Evolutionary conservation across 2,329 filamentous ascomycete species (phyloP).

Genomic region (Fusarium buharicum): DNA sequence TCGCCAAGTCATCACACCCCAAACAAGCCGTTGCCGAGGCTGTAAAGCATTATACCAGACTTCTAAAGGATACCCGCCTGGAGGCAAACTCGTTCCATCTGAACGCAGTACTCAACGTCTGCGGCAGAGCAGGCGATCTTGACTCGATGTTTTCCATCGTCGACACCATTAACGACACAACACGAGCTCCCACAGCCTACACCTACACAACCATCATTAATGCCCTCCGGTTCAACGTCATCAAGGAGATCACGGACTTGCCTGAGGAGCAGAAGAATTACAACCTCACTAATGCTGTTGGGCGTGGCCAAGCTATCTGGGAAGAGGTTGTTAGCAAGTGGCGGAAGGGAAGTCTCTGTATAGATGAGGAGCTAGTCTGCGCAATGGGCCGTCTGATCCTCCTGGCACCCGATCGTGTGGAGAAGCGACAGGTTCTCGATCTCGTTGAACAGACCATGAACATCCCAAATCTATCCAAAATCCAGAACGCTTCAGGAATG

Average conservation of each 20-base stretch:
- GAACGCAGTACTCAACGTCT: slow-evolving; percentile 88
- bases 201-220: slow-evolving; percentile 89
- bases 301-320: slow-evolving; percentile 81
- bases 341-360: slow-evolving; percentile 72
- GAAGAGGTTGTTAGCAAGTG: slow-evolving; percentile 80
- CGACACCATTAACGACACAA: slow-evolving; percentile 73
- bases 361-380: slow-evolving; percentile 83
- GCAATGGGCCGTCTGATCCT: slow-evolving; percentile 85
- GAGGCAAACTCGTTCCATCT: slow-evolving; percentile 82
- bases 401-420: slow-evolving; percentile 65
- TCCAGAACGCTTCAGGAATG: slow-evolving; percentile 11
- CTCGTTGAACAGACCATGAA: slow-evolving; percentile 86
- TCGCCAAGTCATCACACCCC: slow-evolving; percentile 68
- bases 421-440: slow-evolving; percentile 77
- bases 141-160: slow-evolving; percentile 83
- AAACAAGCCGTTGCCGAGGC: slow-evolving; percentile 73
- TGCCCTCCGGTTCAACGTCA: slow-evolving; percentile 65
- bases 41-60: slow-evolving; percentile 78
- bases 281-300: slow-evolving; percentile 60
- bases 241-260: slow-evolving; percentile 43
- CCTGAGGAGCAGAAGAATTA: slow-evolving; percentile 47
- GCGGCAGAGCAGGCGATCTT: slow-evolving; percentile 77
- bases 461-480: slow-evolving; percentile 66
- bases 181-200: slow-evolving; percentile 69
- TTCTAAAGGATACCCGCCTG: slow-evolving; percentile 71